These are phyloP conservation scores for Trichoderma endophyticum DNA, from an alignment of 2,329 filamentous ascomycete species.

Conservation along the genomic window DNA sequence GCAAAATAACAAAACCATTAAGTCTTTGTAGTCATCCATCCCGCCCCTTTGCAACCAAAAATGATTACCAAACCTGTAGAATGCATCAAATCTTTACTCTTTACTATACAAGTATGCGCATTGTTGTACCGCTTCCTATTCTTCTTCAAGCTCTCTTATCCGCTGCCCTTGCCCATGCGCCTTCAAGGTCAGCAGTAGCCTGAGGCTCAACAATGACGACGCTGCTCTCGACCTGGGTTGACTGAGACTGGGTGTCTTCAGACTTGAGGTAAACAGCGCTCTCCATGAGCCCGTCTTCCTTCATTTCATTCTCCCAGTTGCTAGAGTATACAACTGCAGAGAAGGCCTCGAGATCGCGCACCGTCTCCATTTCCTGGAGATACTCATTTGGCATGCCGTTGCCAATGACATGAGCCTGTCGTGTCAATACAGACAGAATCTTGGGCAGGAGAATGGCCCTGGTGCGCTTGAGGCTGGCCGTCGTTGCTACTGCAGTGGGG, in stretches of 20 bases:
- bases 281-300: constrained; percentile 43
- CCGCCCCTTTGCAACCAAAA: background rate
- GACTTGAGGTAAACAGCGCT: constrained; percentile 36
- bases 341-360: constrained; percentile 76
- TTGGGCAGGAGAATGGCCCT: constrained; percentile 75
- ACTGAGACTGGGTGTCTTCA: constrained; percentile 25
- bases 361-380: constrained; percentile 70
- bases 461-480: constrained; percentile 50
- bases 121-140: background rate
- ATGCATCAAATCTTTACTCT: constrained; percentile 10
- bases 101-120: constrained; percentile 10
- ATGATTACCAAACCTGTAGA: background rate
- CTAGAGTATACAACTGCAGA: constrained; percentile 84
- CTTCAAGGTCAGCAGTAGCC: constrained; percentile 54
- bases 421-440: constrained; percentile 82
- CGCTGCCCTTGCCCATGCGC: constrained; percentile 64
- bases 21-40: background rate
- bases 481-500: constrained; percentile 44
- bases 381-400: constrained; percentile 71
- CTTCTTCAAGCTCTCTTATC: constrained; percentile 24
- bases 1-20: background rate
- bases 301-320: constrained; percentile 71
- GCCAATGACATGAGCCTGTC: constrained; percentile 87
- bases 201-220: constrained; percentile 50
- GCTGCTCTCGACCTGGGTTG: constrained; percentile 43